Evolutionary conservation across 495 filamentous ascomycete genomes (phyloP).

Genomic region (Talaromyces thailandensis): DNA sequence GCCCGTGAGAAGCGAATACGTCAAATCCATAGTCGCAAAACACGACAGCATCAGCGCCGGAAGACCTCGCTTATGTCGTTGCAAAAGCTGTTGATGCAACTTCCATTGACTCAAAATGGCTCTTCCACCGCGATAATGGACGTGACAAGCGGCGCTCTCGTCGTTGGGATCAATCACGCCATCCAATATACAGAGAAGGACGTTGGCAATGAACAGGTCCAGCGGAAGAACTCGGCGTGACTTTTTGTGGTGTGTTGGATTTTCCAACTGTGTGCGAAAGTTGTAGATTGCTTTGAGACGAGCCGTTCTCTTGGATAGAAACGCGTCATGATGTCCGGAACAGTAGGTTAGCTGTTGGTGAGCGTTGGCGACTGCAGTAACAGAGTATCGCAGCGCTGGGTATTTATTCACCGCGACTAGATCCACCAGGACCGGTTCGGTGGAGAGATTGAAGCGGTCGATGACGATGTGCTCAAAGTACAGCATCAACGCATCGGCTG

Average conservation of each 20-base stretch:
- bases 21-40: conserved; percentile 30
- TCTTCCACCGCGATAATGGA: conserved; percentile 26
- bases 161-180: conserved; percentile 25
- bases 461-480: conserved; percentile 22
- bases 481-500: conserved; percentile 15
- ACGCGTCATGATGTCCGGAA: conserved; percentile 12
- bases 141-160: conserved; percentile 22
- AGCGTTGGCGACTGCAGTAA: conserved; percentile 21
- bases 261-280: conserved; percentile 16
- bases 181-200: conserved; percentile 29
- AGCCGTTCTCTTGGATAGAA: conserved; percentile 19
- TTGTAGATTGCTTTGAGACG: conserved; percentile 20
- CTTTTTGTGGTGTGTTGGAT: conserved; percentile 5
- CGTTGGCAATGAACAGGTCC: conserved; percentile 24
- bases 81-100: conserved; percentile 13
- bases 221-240: conserved; percentile 8
- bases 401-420: conserved; percentile 14
- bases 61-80: conserved; percentile 17
- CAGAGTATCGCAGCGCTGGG: conserved; percentile 15
- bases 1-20: conserved; percentile 8
- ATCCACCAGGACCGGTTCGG: conserved; percentile 14
- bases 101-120: conserved; percentile 27
- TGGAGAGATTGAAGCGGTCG: conserved; percentile 19
- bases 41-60: conserved; percentile 26
- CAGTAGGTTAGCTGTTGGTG: conserved; percentile 17